Base-by-base conservation (phyloP, 1,284 basidiomycete genomes). In the Apiotrichum domesticum region DNA sequence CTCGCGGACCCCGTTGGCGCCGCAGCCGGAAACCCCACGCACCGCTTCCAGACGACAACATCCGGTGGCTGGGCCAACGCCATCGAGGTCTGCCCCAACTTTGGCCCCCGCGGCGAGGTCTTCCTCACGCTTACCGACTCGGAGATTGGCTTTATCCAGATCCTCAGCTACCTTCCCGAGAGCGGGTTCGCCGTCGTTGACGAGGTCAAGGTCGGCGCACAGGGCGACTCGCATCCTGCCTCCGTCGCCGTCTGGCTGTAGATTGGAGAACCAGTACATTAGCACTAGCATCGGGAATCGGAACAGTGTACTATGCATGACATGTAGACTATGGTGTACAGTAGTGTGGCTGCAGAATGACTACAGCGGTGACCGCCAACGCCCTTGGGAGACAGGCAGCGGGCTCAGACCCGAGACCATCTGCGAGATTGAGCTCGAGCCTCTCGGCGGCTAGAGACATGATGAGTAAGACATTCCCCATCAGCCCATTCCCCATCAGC, bases 31-130 rank as follows among this genome's bases (percentile, higher is more conserved):
- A 13, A 54, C 50, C 43, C 64, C 5, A 33, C 56, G 2, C 61
- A 64, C 49, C 50, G 58, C 10, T 67, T 68, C 63, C 62, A 76
- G 56, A 77, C 76, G 2, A 66, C 70, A 2, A 77, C 76, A 0
- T 67, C 63, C 3, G 77, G 77, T n/a, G 77, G 77, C 2, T 77
- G 76, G 76, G 77, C 77, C 1, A 77, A 78, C 55, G 76, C 76
- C 0, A 73, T 78, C 35, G 70, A 73, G 50, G 69, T 73, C 1
- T 71, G 71, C 35, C 72, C 74, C 15, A 59, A 57, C 8, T 35
- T 57, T 1, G 60, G 67, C 11, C 46, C 54, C 3, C 39, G 54
- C 0, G 65, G 62, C 0, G 58, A 65, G 52, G 66, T 69, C 7
- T 77, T 64, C 46, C 62, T 74, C 37, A 71, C 66, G 4, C 59